Percentiles rank a stretch among this genome's conserved stretches.
These are phyloP conservation scores for Funneliformis geosporum DNA, from an alignment of 192 early-diverging fungal genomes.

Conservation along the genomic window DNA sequence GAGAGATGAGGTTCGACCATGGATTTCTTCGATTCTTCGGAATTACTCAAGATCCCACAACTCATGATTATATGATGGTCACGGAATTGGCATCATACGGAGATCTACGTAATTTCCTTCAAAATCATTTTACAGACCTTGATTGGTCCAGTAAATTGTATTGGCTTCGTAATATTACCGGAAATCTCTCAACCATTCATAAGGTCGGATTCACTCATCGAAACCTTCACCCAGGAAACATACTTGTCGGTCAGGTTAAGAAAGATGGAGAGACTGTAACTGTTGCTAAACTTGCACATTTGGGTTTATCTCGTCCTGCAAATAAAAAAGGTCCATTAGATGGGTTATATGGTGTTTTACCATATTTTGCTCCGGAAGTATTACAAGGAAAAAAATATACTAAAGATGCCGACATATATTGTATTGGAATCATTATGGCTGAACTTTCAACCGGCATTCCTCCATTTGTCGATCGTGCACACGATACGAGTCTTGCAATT, in stretches of 20 bases:
- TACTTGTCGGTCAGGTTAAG: conserved; percentile 15
- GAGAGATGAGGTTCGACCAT: background rate
- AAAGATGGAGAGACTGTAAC: background rate
- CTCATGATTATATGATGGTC: conserved; percentile 13
- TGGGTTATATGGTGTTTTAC: conserved; percentile 15
- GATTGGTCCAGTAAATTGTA: conserved; percentile 16
- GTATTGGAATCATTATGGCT: conserved; percentile 46
- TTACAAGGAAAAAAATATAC: conserved; percentile 30
- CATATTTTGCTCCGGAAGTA: conserved; percentile 23
- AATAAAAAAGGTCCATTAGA: background rate
- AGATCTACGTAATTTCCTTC: conserved; percentile 7
- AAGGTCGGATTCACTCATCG: background rate
- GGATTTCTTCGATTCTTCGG: conserved; percentile 22
- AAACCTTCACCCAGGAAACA: conserved; percentile 5
- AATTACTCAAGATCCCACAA: conserved; percentile 6
- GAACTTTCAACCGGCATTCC: conserved; percentile 42
- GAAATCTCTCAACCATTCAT: conserved; percentile 17
- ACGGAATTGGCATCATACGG: conserved; percentile 3
- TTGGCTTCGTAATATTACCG: conserved; percentile 8
- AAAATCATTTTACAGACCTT: background rate
- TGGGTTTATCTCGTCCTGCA: conserved; percentile 21
- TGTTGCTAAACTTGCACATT: conserved; percentile 20
- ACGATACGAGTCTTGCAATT: conserved; percentile 34
- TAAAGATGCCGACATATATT: conserved; percentile 41
- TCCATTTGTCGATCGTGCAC: conserved; percentile 36